Evolutionary conservation across 306 rosid genomes (phyloP), one percentile per base, ranked within the genome.

Genomic region (Purshia tridentata): DNA sequence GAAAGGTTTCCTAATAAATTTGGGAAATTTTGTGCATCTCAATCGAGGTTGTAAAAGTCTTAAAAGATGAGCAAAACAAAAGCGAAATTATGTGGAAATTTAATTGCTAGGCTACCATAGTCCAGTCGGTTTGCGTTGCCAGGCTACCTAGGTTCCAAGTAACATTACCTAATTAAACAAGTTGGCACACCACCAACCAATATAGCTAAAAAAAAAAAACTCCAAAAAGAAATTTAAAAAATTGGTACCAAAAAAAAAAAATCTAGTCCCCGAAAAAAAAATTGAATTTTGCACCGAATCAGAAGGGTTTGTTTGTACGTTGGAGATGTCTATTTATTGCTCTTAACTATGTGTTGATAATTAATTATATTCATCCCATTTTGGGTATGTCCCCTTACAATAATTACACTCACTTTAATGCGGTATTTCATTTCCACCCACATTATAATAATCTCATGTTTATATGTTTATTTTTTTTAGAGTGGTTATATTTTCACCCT

Each of bases 91-190:
- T 69, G 74, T 55, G 68, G n/a, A 37, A 70, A 69, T 53, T 69
- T 39, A 11, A 18, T 58, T 20, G n/a, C 9, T 42, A n/a, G n/a
- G n/a, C n/a, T n/a, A n/a, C n/a, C n/a, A n/a, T 55, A 19, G 23
- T 19, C 63, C 51, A 54, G 74, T 70, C 75, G 75, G 75, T 55
- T 70, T 70, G 52, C 22, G 44, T 45, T 44, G 11, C 52, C 55
- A 45, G 75, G 65, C 54, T 70, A 45, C 75, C 65, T 65, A 70
- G 65, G 15, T 13, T 41, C 53, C 54, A 70, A 55, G 75, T 70
- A 55, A 55, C 65, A 41, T 41, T 40, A 8, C 74, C 52, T 52
- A 37, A 68, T 39, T 52, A 51, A 40, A 20, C 8, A 40, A 52
- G 39, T 11, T 53, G 62, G 50, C 62, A 52, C 72, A n/a, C 35